Evolutionary conservation across 352 stramenopile genomes (phyloP).

Genomic region (Globisporangium alternatum): DNA sequence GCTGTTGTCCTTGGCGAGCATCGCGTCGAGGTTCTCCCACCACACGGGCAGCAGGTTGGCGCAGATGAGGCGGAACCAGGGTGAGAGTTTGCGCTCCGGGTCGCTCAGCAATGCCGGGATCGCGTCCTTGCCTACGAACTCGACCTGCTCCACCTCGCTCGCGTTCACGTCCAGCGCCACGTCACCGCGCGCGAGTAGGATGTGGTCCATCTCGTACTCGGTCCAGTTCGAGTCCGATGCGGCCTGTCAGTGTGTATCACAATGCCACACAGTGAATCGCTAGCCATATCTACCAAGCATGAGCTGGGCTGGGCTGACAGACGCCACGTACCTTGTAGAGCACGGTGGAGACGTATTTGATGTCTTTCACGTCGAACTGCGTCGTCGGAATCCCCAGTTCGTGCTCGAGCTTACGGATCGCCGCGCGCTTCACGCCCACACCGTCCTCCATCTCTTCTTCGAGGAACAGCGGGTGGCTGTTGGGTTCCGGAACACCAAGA

Average conservation of each 20-base stretch:
- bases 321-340: constrained; percentile 93
- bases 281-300: too few species aligned
- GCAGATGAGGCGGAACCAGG: constrained; percentile 85
- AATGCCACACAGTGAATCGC: neutral
- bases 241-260: constrained; percentile 23
- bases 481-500: too few species aligned
- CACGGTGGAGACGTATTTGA: constrained; percentile 97
- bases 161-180: constrained; percentile 87
- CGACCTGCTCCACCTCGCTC: constrained; percentile 91
- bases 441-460: constrained; percentile 85
- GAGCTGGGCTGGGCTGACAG: neutral
- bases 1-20: constrained; percentile 50
- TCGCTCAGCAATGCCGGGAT: constrained; percentile 58
- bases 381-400: constrained; percentile 94
- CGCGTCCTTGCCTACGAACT: constrained; percentile 83
- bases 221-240: constrained; percentile 90
- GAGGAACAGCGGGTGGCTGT: constrained; percentile 93
- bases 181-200: constrained; percentile 89
- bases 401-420: constrained; percentile 97
- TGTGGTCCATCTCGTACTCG: constrained; percentile 99
- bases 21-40: constrained; percentile 67
- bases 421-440: constrained; percentile 89
- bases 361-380: constrained; percentile 77
- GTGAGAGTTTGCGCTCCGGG: constrained; percentile 56
- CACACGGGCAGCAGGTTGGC: constrained; percentile 60